Evolutionary conservation across 352 stramenopile genomes (phyloP).

Genomic region (Globisporangium alternatum): DNA sequence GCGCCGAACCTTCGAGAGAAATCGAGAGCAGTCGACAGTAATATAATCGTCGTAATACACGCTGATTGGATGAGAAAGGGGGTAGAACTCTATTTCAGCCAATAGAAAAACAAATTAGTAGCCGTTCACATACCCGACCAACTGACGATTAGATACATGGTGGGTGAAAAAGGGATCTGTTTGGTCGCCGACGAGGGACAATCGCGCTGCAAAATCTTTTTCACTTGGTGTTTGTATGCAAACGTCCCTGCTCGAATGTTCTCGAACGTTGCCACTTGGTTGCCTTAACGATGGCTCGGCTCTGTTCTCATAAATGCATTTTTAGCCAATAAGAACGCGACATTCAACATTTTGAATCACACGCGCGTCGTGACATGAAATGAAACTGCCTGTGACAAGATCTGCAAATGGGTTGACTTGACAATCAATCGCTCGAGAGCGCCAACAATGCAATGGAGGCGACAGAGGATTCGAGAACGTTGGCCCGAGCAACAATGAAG

Average conservation of each 20-base stretch:
- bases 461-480: neutral
- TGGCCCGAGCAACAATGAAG: neutral
- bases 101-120: neutral
- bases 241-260: conserved; percentile 19
- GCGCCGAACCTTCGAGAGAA: conserved; percentile 14
- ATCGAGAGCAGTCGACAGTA: neutral
- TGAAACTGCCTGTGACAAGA: conserved; percentile 1
- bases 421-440: neutral
- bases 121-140: neutral
- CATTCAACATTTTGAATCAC: neutral
- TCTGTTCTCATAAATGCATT: neutral
- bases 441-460: neutral
- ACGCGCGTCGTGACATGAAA: neutral
- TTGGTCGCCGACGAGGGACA: neutral
- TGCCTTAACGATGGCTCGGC: neutral
- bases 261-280: conserved; percentile 17
- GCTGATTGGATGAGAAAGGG: conserved; percentile 2
- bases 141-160: neutral
- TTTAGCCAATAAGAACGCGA: conserved; percentile 17
- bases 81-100: neutral
- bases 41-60: conserved; percentile 12
- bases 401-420: conserved; percentile 1
- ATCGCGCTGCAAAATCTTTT: neutral
- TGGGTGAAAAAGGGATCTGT: neutral
- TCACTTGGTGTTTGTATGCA: conserved; percentile 20